Percentiles rank a stretch among this genome's conserved stretches.
Evolutionary conservation across 2,329 filamentous ascomycete genomes (phyloP).

Genomic region (Diaporthe caulivora): DNA sequence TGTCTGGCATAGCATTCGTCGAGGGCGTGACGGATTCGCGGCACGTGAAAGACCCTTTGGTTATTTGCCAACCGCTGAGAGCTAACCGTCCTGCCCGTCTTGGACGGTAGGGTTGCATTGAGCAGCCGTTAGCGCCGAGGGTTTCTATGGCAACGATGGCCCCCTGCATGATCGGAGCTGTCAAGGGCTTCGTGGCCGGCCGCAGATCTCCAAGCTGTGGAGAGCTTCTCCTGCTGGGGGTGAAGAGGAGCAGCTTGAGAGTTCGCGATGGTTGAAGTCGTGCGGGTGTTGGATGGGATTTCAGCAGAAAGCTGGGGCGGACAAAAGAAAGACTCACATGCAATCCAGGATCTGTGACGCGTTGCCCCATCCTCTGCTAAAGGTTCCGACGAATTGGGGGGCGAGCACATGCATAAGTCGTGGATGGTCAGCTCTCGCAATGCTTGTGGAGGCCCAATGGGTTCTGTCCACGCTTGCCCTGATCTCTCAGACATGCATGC

Average conservation of each 20-base stretch:
- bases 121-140: constrained; percentile 19
- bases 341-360: constrained; percentile 1
- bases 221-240: neutral
- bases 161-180: constrained; percentile 29
- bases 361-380: neutral
- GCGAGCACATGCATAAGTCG: constrained; percentile 40
- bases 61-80: constrained; percentile 18
- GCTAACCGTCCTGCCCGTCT: constrained; percentile 6
- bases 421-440: constrained; percentile 37
- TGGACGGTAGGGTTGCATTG: constrained; percentile 33
- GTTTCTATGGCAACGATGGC: constrained; percentile 38
- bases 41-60: constrained; percentile 20
- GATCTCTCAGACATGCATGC: constrained; percentile 35
- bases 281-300: neutral
- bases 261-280: neutral
- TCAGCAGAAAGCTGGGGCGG: neutral
- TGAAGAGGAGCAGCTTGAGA: neutral
- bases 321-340: constrained; percentile 4
- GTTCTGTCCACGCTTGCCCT: constrained; percentile 44
- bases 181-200: constrained; percentile 18
- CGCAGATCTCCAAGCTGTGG: constrained; percentile 38
- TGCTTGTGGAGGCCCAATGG: constrained; percentile 43
- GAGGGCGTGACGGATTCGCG: neutral
- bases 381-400: constrained; percentile 29
- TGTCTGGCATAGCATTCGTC: neutral